These are phyloP conservation scores for Salvia splendens DNA, from an alignment of 257 asterid genomes.

Conservation along the genomic window DNA sequence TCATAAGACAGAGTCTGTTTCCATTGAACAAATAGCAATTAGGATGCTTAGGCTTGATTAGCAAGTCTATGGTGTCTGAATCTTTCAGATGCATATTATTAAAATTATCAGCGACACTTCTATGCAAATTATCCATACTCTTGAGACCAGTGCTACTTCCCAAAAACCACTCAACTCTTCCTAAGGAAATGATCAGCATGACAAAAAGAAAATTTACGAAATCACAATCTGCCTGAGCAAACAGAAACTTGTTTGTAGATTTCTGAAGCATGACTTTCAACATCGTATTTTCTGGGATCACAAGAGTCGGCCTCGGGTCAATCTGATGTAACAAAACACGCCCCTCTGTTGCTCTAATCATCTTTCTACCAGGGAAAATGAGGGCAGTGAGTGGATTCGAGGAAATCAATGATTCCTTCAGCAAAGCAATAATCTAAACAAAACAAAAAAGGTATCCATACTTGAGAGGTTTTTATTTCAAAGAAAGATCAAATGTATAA, in stretches of 20 bases:
- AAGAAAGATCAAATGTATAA: background rate
- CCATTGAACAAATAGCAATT: too few species aligned
- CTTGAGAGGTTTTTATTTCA: background rate
- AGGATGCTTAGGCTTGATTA: background rate
- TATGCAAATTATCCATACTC: conserved; percentile 13
- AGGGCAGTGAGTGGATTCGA: conserved; percentile 12
- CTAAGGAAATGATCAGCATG: conserved; percentile 18
- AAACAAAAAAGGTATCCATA: background rate
- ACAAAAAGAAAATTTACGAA: conserved; percentile 25
- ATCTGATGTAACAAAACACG: background rate
- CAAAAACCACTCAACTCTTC: background rate
- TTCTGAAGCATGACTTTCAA: conserved; percentile 16
- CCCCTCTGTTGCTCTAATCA: background rate
- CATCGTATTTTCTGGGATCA: background rate
- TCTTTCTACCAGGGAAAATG: background rate
- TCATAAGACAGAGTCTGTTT: background rate
- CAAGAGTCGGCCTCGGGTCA: background rate
- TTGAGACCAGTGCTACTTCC: background rate
- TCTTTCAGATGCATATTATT: background rate
- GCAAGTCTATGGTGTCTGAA: background rate
- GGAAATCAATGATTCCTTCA: conserved; percentile 9
- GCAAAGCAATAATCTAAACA: conserved; percentile 24
- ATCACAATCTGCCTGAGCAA: conserved; percentile 9
- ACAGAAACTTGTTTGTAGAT: conserved; percentile 13
- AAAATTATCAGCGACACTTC: background rate